phyloP scores from a whole-genome alignment of 2,329 filamentous ascomycete genomes.

The Trichoderma atrobrunneum region DNA sequence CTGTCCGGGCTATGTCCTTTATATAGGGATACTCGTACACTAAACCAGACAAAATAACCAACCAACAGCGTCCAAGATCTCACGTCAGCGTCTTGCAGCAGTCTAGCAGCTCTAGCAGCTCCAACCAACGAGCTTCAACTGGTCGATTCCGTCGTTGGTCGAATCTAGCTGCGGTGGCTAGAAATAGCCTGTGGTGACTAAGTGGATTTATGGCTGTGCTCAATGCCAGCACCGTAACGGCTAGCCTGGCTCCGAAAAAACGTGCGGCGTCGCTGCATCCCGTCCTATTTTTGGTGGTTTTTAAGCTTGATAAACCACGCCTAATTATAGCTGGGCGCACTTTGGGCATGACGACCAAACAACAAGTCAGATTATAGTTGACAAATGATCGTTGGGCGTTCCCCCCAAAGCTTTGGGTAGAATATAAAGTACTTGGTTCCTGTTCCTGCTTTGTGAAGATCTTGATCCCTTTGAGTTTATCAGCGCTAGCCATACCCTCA shows the following conservation, averaged over 20 bases:
- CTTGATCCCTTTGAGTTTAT: not conserved
- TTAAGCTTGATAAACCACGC: not conserved
- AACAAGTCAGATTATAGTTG: not conserved
- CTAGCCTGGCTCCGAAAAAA: not conserved
- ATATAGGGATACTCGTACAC: not conserved
- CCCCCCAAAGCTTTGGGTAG: not conserved
- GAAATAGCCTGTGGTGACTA: not conserved
- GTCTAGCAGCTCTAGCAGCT: not conserved
- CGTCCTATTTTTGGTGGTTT: conserved; percentile 11
- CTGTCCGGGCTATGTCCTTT: not conserved
- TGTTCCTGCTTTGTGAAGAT: not conserved
- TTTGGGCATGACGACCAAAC: not conserved
- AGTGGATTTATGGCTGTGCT: not conserved
- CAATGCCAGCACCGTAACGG: not conserved
- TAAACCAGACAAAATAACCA: not conserved
- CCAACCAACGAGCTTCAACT: not conserved
- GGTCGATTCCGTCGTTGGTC: not conserved
- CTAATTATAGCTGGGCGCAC: not conserved
- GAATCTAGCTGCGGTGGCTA: not conserved
- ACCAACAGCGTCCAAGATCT: not conserved
- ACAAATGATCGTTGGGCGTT: not conserved
- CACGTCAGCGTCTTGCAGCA: not conserved
- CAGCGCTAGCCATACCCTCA: not conserved
- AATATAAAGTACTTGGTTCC: not conserved
- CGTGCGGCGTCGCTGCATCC: not conserved